A percentile compares a stretch with the other conserved stretches of the same genome.
Conservation (phyloP, 352 stramenopile species). For the Lagenidium sp. region DNA sequence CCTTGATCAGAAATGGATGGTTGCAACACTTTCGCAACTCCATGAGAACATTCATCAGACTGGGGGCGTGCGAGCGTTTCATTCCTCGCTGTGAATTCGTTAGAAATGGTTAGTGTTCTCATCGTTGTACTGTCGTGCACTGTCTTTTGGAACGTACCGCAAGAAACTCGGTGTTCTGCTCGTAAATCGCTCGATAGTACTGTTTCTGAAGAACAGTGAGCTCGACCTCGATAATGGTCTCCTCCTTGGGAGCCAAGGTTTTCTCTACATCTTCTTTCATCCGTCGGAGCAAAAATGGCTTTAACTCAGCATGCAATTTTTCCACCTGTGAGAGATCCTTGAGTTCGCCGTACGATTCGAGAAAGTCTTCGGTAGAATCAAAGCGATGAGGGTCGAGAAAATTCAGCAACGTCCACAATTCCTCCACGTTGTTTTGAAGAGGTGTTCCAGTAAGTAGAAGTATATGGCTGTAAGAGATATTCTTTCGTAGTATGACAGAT, state of each 20-base stretch:
- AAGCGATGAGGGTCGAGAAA: slow-evolving; percentile 96
- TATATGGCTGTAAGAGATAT: slow-evolving; percentile 75
- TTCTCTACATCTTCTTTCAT: slow-evolving; percentile 91
- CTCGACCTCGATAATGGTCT: slow-evolving; percentile 90
- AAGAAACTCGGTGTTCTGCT: slow-evolving; percentile 91
- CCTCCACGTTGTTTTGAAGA: slow-evolving; percentile 87
- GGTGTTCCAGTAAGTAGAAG: slow-evolving; percentile 88
- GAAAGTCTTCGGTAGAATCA: slow-evolving; percentile 88
- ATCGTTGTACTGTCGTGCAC: background rate
- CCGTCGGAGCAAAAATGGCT: slow-evolving; percentile 73
- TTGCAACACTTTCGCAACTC: slow-evolving; percentile 94
- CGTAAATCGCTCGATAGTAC: slow-evolving; percentile 90
- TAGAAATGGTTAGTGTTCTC: too few species aligned
- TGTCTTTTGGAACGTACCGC: slow-evolving; percentile 14
- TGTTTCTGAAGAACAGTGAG: slow-evolving; percentile 87
- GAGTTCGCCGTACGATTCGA: slow-evolving; percentile 93
- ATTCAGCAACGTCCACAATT: slow-evolving; percentile 98
- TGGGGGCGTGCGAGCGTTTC: slow-evolving; percentile 65
- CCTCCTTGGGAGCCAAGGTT: slow-evolving; percentile 81
- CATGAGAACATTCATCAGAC: slow-evolving; percentile 91
- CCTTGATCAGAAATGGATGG: slow-evolving; percentile 90
- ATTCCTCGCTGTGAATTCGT: slow-evolving; percentile 27
- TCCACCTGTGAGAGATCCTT: slow-evolving; percentile 81
- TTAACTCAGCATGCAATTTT: slow-evolving; percentile 80
- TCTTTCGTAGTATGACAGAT: slow-evolving; percentile 67